Evolutionary conservation across 2,329 filamentous ascomycete genomes (phyloP), one percentile per base, ranked within the genome.

Genomic region (Colletotrichum sp.): DNA sequence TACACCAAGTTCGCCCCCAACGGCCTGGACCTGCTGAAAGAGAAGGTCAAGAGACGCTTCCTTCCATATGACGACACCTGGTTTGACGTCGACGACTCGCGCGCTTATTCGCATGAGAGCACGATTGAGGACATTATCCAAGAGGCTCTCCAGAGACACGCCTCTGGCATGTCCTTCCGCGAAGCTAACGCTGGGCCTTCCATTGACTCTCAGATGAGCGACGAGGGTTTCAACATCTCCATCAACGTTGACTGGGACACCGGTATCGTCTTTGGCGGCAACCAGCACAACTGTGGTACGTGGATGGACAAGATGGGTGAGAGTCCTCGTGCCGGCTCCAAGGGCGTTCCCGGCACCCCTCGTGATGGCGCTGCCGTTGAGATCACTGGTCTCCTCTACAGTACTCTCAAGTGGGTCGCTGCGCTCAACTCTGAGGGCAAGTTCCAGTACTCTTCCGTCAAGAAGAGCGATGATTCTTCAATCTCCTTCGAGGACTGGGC

Each of bases 241-340:
- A 94, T 99, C 79, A 92, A 94, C 75, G 95, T 98, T 13, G 96
- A 99, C 83, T 99, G 96, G 96, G 88, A 91, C 36, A 97, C 93
- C 7, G 98, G 97, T 26, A 91, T 99, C 78, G 93, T 99, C 74
- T 98, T 98, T 81, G 97, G 98, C 72, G 97, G 98, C 38, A 99
- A 95, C 81, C 96, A 98, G 82, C 90, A 88, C 85, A 99, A 99
- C 85, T 99, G 98, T 80, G 97, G 97, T 68, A 99, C 97, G 2
- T 99, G 97, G 97, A 98, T 98, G 96, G 97, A 99, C 89, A 99
- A 99, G 90, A 99, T 99, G 97, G 97, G 97, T n/a, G 97, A 99
- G 84, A 98, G 96, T 77, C 92, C 94, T 78, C 94, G 93, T 77
- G 97, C 98, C 18, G 94, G 94, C 74, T 98, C 93, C 81, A 99